phyloP scores from a whole-genome alignment of 345 rosid genomes.

The Syzygium aromaticum region DNA sequence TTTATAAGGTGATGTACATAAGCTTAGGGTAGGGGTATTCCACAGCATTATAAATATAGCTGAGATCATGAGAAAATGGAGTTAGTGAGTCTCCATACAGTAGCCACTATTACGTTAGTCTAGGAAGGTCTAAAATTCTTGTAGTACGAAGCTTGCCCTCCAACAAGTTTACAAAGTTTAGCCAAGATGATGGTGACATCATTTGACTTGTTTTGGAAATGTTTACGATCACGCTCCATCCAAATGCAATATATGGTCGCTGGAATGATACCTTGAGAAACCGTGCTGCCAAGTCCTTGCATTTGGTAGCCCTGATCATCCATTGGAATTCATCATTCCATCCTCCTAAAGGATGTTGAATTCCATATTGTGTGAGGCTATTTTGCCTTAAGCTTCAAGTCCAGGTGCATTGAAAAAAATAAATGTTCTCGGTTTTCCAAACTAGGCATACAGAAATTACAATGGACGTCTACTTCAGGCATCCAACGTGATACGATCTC shows the following conservation, averaged over 20 bases:
- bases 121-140: not conserved
- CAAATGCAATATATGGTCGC: not conserved
- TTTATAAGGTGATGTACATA: too few species aligned
- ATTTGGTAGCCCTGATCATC: not conserved
- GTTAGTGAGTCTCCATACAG: not conserved
- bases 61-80: too few species aligned
- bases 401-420: not conserved
- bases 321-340: not conserved
- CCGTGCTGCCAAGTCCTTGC: not conserved
- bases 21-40: too few species aligned
- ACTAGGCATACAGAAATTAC: too few species aligned
- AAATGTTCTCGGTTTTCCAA: too few species aligned
- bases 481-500: too few species aligned
- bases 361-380: not conserved
- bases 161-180: too few species aligned
- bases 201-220: not conserved
- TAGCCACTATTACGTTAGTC: not conserved
- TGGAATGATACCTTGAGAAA: too few species aligned
- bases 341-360: not conserved
- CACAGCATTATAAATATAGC: too few species aligned
- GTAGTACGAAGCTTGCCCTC: too few species aligned
- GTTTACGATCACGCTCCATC: not conserved
- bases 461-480: too few species aligned
- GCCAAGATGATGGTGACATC: fast-evolving
- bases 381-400: not conserved